Evolutionary conservation across 257 asterid genomes (phyloP).

Genomic region (Nicotiana paniculata): DNA sequence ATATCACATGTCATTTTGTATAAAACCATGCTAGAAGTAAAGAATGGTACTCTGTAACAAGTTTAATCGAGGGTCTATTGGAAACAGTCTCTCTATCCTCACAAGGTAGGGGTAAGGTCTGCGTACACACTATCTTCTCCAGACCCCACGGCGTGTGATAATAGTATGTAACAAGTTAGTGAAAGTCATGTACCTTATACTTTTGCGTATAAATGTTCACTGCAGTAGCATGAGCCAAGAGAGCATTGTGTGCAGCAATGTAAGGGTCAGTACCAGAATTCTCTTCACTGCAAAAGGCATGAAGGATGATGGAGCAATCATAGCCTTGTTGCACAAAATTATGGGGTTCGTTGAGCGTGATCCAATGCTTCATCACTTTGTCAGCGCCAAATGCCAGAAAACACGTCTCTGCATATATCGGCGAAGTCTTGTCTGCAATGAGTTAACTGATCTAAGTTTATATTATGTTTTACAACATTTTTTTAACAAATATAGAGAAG

Average conservation of each 20-base stretch:
- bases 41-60: neutral
- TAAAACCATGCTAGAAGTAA: too few species aligned
- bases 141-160: too few species aligned
- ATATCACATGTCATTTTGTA: neutral
- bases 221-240: conserved; percentile 58
- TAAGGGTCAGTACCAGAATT: conserved; percentile 85
- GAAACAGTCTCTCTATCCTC: too few species aligned
- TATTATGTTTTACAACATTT: neutral
- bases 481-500: neutral
- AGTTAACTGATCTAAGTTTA: neutral
- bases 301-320: conserved; percentile 69
- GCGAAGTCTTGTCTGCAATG: conserved; percentile 56
- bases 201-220: conserved; percentile 47
- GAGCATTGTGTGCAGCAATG: conserved; percentile 58
- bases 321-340: conserved; percentile 67
- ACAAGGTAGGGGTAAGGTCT: too few species aligned
- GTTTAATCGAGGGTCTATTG: neutral
- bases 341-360: conserved; percentile 84
- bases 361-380: conserved; percentile 72
- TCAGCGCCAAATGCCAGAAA: conserved; percentile 60
- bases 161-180: too few species aligned
- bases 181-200: conserved; percentile 27
- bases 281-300: conserved; percentile 51
- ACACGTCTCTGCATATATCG: conserved; percentile 68
- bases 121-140: too few species aligned